These are phyloP conservation scores for Pestalotiopsis sp. DNA, from an alignment of 2,329 filamentous ascomycete genomes.

Conservation along the genomic window DNA sequence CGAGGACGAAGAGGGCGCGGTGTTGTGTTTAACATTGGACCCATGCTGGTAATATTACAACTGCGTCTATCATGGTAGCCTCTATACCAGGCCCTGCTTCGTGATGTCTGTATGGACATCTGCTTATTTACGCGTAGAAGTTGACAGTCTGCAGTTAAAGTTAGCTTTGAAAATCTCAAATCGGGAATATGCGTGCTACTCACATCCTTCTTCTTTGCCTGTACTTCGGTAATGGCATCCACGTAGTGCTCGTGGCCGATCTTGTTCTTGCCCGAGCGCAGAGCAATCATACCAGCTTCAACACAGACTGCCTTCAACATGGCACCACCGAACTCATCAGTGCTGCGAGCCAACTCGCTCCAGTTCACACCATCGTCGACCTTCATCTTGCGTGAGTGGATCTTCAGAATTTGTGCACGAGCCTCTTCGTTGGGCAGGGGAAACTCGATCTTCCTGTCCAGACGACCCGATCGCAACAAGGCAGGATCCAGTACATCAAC, in stretches of 20 bases:
- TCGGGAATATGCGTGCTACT: conserved; percentile 30
- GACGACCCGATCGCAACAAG: conserved; percentile 83
- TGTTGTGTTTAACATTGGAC: not conserved
- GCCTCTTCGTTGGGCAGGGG: conserved; percentile 97
- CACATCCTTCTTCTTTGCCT: conserved; percentile 91
- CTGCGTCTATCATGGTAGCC: conserved; percentile 20
- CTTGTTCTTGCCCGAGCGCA: conserved; percentile 92
- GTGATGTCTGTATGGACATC: not conserved
- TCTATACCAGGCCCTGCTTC: conserved; percentile 18
- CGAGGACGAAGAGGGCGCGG: not conserved
- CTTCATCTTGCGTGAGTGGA: conserved; percentile 98
- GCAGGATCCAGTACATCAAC: conserved; percentile 93
- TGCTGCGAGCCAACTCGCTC: conserved; percentile 91
- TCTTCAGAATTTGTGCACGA: conserved; percentile 93
- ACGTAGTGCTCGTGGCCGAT: conserved; percentile 98
- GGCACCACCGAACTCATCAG: conserved; percentile 96
- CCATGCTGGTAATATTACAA: conserved; percentile 8
- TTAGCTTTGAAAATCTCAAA: conserved; percentile 23
- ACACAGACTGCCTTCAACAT: conserved; percentile 99
- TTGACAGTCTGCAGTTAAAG: conserved; percentile 49
- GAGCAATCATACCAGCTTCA: conserved; percentile 97
- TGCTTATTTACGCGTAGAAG: conserved; percentile 37
- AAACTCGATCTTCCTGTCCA: conserved; percentile 98
- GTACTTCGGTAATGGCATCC: conserved; percentile 95
- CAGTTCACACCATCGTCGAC: conserved; percentile 93